These are phyloP conservation scores for Extremus antarcticus DNA, from an alignment of 495 filamentous ascomycete species.

Conservation along the genomic window DNA sequence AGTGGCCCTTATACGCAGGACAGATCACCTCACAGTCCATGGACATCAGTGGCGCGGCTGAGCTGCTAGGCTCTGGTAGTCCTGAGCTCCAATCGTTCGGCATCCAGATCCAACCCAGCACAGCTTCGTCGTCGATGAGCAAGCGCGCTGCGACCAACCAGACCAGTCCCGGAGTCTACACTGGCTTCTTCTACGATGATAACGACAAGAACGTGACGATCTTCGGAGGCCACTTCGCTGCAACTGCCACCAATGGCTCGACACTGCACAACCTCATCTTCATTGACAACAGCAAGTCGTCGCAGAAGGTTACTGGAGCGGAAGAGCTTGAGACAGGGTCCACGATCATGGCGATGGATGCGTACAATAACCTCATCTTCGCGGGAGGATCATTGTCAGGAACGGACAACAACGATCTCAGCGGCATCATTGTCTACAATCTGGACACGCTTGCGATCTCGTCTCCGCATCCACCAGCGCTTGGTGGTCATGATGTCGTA, in stretches of 20 bases:
- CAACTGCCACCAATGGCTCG: slow-evolving; percentile 57
- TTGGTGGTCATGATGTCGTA: slow-evolving; percentile 55
- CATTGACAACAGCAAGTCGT: slow-evolving; percentile 51
- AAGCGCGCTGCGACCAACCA: slow-evolving; percentile 49
- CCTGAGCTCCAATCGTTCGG: slow-evolving; percentile 46
- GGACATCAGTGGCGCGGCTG: slow-evolving; percentile 57
- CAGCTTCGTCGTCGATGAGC: slow-evolving; percentile 27
- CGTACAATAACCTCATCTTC: slow-evolving; percentile 60
- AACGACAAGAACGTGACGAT: slow-evolving; percentile 70
- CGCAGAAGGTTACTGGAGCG: slow-evolving; percentile 50
- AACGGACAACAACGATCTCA: slow-evolving; percentile 46
- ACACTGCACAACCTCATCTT: slow-evolving; percentile 67
- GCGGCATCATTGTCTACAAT: slow-evolving; percentile 72
- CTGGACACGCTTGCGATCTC: slow-evolving; percentile 49
- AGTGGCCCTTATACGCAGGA: slow-evolving; percentile 62
- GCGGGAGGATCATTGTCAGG: slow-evolving; percentile 74
- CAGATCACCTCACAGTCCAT: slow-evolving; percentile 61
- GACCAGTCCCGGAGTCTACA: slow-evolving; percentile 52
- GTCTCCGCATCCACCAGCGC: slow-evolving; percentile 54
- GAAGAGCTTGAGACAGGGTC: slow-evolving; percentile 58
- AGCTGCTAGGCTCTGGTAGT: slow-evolving; percentile 41
- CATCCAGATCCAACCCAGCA: slow-evolving; percentile 37
- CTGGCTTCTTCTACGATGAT: slow-evolving; percentile 63
- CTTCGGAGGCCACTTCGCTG: slow-evolving; percentile 77
- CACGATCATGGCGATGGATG: slow-evolving; percentile 58